These are phyloP conservation scores for Botrytis elliptica DNA, from an alignment of 2,329 filamentous ascomycete genomes.

Conservation along the genomic window DNA sequence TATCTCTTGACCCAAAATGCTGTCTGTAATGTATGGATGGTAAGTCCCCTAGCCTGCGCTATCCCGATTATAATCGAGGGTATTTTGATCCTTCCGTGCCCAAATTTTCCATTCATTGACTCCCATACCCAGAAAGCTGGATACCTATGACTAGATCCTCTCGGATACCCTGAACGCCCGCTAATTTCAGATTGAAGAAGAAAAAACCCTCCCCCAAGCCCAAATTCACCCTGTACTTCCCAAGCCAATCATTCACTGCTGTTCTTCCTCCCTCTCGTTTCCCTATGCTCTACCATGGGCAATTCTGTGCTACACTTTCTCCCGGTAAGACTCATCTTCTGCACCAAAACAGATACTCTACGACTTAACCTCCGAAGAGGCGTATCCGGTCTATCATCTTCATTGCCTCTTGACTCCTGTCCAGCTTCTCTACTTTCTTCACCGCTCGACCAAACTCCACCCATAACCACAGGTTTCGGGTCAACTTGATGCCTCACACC, in stretches of 20 bases:
- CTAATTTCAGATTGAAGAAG: not conserved
- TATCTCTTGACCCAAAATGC: not conserved
- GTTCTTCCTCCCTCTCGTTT: slow-evolving; percentile 12
- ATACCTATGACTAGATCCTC: not conserved
- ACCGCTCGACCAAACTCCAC: not conserved
- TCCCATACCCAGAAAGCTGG: not conserved
- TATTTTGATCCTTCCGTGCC: not conserved
- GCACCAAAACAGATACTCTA: slow-evolving; percentile 24
- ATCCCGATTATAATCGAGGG: not conserved
- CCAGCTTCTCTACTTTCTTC: not conserved
- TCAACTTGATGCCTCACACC: slow-evolving; percentile 33
- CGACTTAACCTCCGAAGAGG: slow-evolving; percentile 25
- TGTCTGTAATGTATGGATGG: not conserved
- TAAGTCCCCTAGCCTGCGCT: not conserved
- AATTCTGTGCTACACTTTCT: slow-evolving; percentile 23
- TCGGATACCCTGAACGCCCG: not conserved
- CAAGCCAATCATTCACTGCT: not conserved
- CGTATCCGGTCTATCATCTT: slow-evolving; percentile 7
- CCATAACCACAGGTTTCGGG: slow-evolving; percentile 21
- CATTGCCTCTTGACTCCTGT: not conserved
- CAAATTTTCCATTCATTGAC: not conserved
- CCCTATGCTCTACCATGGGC: slow-evolving; percentile 27
- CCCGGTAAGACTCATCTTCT: slow-evolving; percentile 23
- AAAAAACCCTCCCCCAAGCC: not conserved
- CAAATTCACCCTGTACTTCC: not conserved